Base-by-base conservation (phyloP, 2,329 filamentous ascomycete species). In the Sporothrix sp. region DNA sequence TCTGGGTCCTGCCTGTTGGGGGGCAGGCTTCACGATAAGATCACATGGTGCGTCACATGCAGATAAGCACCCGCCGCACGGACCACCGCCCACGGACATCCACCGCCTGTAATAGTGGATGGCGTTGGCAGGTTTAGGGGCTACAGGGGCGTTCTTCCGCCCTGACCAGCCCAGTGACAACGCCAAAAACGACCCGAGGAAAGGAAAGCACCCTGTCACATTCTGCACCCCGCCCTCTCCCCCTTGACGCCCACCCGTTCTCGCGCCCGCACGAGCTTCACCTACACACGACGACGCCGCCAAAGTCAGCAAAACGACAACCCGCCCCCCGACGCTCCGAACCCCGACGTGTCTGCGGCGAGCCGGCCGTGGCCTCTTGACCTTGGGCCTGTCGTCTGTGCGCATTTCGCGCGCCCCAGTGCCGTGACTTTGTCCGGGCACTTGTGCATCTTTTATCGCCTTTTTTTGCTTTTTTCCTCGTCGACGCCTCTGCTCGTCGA, bases 41-140 rank as follows among this genome's bases (percentile, higher is more conserved):
- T 25, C 46, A 46, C 40, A 45, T 50, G 51, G 28, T 2, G 1
- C 4, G 9, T 49, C 51, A 52, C 51, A 46, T 52, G 51, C 10
- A 18, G 40, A 52, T 50, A 52, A 8, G 23, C 4, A 13, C 14
- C 7, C n/a, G 37, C 20, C 32, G 48, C 48, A 50, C 48, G 48
- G 48, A 38, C 48, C 48, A 50, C 39, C 27, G 35, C 30, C 37
- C 39, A n/a, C 33, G n/a, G n/a, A n/a, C n/a, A 14, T 13, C 27
- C 18, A 25, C 45, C 30, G 30, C 30, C 43, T 45, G 30, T 14
- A 25, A 11, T 18, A 33, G 42, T n/a, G 42, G 42, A 27, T 44
- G 42, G 42, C 21, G 4, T 7, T 44, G 18, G 18, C 28, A 32
- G 42, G 18, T 30, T 33, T 23, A 14, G 14, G 30, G 20, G 23